These are phyloP conservation scores for Hanseniaspora mollemarum DNA, from an alignment of 805 yeast species.

Conservation along the genomic window DNA sequence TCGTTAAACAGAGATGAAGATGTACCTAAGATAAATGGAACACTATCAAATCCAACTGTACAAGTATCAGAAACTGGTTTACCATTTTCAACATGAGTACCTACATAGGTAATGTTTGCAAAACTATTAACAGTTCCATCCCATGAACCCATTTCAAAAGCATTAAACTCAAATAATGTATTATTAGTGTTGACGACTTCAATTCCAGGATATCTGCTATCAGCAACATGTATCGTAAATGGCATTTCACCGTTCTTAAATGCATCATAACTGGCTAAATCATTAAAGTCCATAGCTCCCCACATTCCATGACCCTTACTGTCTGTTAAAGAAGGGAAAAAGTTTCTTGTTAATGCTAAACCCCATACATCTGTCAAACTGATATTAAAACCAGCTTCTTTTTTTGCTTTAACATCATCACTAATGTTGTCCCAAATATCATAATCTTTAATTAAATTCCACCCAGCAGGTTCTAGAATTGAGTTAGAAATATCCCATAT, in stretches of 20 bases:
- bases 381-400: conserved; percentile 55
- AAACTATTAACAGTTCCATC: conserved; percentile 62
- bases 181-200: conserved; percentile 49
- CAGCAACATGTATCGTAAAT: conserved; percentile 55
- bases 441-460: conserved; percentile 41
- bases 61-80: conserved; percentile 41
- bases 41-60: conserved; percentile 62
- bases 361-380: conserved; percentile 74
- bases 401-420: conserved; percentile 42
- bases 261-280: conserved; percentile 46
- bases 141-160: conserved; percentile 79
- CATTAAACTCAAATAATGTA: conserved; percentile 52
- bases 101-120: conserved; percentile 56
- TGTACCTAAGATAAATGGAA: conserved; percentile 72
- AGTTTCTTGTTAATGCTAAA: conserved; percentile 58
- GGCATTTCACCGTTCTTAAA: conserved; percentile 57
- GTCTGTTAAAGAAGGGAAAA: conserved; percentile 48
- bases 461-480: conserved; percentile 53
- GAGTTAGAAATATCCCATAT: conserved; percentile 62
- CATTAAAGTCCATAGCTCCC: conserved; percentile 29
- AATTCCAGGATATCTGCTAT: conserved; percentile 57
- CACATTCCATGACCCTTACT: conserved; percentile 56
- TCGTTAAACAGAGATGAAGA: conserved; percentile 73
- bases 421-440: conserved; percentile 44
- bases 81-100: conserved; percentile 55